phyloP scores from a whole-genome alignment of 352 stramenopile species.

The Globisporangium nodosum region DNA sequence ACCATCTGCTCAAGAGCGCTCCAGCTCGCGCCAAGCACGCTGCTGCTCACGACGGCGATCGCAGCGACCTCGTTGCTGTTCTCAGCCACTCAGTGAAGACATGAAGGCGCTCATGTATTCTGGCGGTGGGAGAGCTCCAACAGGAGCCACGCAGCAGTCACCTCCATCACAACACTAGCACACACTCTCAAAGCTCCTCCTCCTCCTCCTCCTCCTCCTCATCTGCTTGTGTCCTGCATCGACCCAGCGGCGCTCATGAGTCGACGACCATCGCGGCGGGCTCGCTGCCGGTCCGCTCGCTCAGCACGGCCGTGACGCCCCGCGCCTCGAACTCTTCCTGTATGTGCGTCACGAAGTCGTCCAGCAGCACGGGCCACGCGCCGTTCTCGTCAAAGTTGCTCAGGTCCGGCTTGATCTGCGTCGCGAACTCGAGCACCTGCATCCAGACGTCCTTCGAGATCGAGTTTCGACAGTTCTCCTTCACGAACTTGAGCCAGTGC shows the following conservation, averaged over 20 bases:
- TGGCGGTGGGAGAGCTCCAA: background rate
- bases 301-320: conserved; percentile 34
- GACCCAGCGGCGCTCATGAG: conserved; percentile 22
- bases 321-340: conserved; percentile 39
- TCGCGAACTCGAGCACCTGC: conserved; percentile 78
- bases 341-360: conserved; percentile 79
- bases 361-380: conserved; percentile 80
- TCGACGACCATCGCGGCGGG: conserved; percentile 29
- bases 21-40: background rate
- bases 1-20: conserved; percentile 47
- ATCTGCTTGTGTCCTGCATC: background rate
- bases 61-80: background rate
- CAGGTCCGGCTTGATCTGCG: conserved; percentile 61
- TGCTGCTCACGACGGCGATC: background rate
- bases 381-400: conserved; percentile 87
- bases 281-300: conserved; percentile 16
- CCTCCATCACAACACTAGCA: background rate
- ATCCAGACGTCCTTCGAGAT: conserved; percentile 85
- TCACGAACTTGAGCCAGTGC: conserved; percentile 71
- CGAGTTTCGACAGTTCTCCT: conserved; percentile 59
- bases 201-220: background rate
- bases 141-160: background rate
- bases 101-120: background rate
- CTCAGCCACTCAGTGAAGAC: background rate
- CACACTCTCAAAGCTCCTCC: background rate